These are phyloP conservation scores for Oidium heveae DNA, from an alignment of 2,329 filamentous ascomycete species.

Conservation along the genomic window DNA sequence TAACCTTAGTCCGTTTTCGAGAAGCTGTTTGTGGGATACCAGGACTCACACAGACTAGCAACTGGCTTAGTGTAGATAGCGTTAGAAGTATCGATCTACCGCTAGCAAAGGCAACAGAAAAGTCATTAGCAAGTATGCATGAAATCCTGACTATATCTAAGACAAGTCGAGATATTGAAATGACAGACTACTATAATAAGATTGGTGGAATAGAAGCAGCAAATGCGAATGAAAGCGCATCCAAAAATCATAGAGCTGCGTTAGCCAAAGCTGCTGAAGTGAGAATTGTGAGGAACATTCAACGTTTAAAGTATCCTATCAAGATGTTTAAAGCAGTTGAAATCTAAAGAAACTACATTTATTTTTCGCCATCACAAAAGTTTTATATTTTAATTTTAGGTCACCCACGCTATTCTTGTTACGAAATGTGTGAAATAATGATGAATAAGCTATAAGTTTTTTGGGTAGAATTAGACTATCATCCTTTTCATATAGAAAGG, in stretches of 20 bases:
- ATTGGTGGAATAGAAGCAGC: constrained; percentile 16
- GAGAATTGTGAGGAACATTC: constrained; percentile 50
- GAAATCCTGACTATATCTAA: constrained; percentile 47
- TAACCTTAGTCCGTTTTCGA: constrained; percentile 67
- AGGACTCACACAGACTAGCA: constrained; percentile 25
- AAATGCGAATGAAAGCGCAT: constrained; percentile 16
- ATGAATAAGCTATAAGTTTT: background rate
- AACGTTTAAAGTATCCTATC: constrained; percentile 38
- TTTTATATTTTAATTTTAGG: background rate
- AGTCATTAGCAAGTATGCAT: constrained; percentile 83
- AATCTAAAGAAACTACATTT: background rate
- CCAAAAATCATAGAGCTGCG: constrained; percentile 1
- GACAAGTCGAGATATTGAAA: constrained; percentile 36
- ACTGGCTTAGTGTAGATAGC: constrained; percentile 56
- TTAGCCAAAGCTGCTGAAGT: constrained; percentile 74
- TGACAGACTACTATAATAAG: constrained; percentile 25
- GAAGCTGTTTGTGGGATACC: constrained; percentile 38
- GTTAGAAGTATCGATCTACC: constrained; percentile 48
- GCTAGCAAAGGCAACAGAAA: constrained; percentile 59
- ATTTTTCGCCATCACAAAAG: background rate
- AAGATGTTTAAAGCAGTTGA: constrained; percentile 32
- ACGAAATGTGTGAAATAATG: background rate
- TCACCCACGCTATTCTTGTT: background rate
- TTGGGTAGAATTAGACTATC: no score
- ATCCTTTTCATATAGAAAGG: no score